These are phyloP conservation scores for Blastobotrys peoriensis DNA, from an alignment of 805 yeast species.

Conservation along the genomic window DNA sequence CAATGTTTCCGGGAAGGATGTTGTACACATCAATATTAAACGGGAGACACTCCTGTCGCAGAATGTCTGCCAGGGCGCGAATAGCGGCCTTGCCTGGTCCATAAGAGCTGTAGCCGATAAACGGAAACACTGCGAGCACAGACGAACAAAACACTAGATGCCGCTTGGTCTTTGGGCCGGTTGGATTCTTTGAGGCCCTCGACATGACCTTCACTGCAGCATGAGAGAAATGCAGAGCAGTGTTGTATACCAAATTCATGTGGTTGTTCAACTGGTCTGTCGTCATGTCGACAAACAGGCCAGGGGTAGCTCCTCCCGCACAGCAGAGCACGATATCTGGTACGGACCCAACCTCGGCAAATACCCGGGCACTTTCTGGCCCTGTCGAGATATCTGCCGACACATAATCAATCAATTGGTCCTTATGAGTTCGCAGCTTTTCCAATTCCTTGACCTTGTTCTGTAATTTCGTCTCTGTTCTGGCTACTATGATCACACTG, in stretches of 20 bases:
- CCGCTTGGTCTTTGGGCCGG: conserved; percentile 25
- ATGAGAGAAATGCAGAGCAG: conserved; percentile 69
- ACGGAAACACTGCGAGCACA: conserved; percentile 74
- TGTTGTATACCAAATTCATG: conserved; percentile 60
- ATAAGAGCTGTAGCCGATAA: conserved; percentile 87
- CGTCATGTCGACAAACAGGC: conserved; percentile 63
- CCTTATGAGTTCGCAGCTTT: conserved; percentile 24
- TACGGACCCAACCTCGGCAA: conserved; percentile 32
- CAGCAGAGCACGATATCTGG: conserved; percentile 80
- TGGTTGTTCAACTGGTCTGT: conserved; percentile 55
- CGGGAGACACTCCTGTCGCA: conserved; percentile 75
- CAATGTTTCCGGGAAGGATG: conserved; percentile 84
- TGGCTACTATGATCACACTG: conserved; percentile 66
- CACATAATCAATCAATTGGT: conserved; percentile 38
- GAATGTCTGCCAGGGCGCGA: conserved; percentile 62
- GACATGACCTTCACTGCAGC: conserved; percentile 37
- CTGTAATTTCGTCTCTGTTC: conserved; percentile 58
- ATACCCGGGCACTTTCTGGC: conserved; percentile 40
- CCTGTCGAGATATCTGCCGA: conserved; percentile 64
- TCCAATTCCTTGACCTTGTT: conserved; percentile 44
- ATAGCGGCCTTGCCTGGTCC: conserved; percentile 86
- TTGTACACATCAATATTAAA: conserved; percentile 65
- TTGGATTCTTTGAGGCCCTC: conserved; percentile 18
- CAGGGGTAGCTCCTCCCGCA: conserved; percentile 83
- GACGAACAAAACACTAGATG: conserved; percentile 66